Conservation (phyloP, 345 rosid species). For the Laguncularia racemosa region DNA sequence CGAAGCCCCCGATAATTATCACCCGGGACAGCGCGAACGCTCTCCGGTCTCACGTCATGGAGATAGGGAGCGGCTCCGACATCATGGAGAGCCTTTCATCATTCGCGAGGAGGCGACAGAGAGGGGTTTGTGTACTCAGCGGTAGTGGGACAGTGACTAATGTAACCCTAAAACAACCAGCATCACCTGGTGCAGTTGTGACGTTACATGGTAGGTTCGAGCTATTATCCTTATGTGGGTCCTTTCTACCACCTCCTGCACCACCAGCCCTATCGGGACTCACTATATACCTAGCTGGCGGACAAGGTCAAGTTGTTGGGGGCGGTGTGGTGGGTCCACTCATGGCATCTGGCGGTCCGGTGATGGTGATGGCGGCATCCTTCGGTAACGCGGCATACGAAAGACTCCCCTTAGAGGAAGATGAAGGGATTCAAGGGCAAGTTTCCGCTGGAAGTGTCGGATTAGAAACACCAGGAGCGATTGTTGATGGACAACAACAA, state of each 20-base stretch:
- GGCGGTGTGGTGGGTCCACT: constrained; percentile 82
- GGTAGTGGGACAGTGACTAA: constrained; percentile 87
- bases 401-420: constrained; percentile 79
- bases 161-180: constrained; percentile 76
- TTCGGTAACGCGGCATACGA: constrained; percentile 98
- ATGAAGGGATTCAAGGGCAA: constrained; percentile 28
- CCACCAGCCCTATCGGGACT: constrained; percentile 85
- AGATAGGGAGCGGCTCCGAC: constrained; percentile 71
- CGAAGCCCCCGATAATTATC: constrained; percentile 87
- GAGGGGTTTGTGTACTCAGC: constrained; percentile 82
- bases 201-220: constrained; percentile 88
- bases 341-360: constrained; percentile 80
- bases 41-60: constrained; percentile 90
- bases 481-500: constrained; percentile 34
- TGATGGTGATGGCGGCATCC: constrained; percentile 91
- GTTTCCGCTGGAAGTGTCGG: constrained; percentile 26
- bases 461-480: constrained; percentile 30
- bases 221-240: constrained; percentile 81
- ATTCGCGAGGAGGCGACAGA: constrained; percentile 70
- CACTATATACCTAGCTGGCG: constrained; percentile 87
- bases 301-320: constrained; percentile 96
- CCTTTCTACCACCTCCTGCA: constrained; percentile 91
- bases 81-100: constrained; percentile 73
- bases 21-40: constrained; percentile 96
- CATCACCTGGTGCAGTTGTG: constrained; percentile 67